Evolutionary conservation across 345 rosid genomes (phyloP).

Genomic region (Eucalyptus cladocalyx): DNA sequence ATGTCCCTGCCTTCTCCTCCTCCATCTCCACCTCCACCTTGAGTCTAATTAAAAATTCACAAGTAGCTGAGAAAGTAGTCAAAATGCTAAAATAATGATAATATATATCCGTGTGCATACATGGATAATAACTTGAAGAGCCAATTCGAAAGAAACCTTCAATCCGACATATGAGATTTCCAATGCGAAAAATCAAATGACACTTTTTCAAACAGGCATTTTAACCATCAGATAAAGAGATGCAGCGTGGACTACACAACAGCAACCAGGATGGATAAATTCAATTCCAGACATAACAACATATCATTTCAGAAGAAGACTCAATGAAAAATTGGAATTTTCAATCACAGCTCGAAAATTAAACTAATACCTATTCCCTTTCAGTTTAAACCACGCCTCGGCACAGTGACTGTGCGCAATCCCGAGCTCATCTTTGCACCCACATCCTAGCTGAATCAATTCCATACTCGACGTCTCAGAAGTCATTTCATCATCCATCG

Average conservation of each 20-base stretch:
- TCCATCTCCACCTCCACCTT: background rate
- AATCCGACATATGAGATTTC: background rate
- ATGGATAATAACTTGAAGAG: background rate
- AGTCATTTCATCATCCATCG: background rate
- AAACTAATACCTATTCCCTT: slow-evolving; percentile 69
- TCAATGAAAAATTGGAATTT: background rate
- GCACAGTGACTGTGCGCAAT: slow-evolving; percentile 75
- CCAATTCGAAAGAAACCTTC: background rate
- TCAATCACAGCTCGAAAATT: background rate
- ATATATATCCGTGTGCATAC: background rate
- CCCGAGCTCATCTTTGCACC: slow-evolving; percentile 87
- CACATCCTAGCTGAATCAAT: slow-evolving; percentile 76
- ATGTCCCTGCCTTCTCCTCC: background rate
- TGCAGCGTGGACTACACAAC: background rate
- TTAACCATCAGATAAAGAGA: background rate
- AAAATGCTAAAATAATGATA: background rate
- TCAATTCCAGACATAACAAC: background rate
- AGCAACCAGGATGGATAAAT: background rate
- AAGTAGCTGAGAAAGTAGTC: background rate
- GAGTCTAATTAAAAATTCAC: background rate
- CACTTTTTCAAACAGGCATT: background rate
- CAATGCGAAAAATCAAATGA: background rate
- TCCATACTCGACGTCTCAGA: background rate
- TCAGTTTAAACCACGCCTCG: slow-evolving; percentile 87
- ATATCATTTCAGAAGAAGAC: background rate